Base-by-base conservation (phyloP, 2,329 filamentous ascomycete species). In the Sporothrix humicola region DNA sequence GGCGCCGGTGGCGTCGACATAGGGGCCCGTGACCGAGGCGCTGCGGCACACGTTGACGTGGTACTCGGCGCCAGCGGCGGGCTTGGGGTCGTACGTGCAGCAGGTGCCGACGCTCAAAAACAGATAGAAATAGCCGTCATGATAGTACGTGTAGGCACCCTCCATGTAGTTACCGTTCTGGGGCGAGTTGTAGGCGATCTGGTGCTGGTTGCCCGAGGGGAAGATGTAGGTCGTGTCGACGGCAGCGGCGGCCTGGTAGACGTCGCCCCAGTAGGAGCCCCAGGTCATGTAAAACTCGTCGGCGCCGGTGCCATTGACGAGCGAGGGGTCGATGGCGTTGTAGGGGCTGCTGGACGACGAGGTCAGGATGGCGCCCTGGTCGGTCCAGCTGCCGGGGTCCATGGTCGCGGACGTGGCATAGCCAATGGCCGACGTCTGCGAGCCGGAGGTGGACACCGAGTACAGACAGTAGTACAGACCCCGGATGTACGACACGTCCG, bases 11-110 rank as follows among this genome's bases (percentile, higher is more conserved):
- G 85, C 81, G 77, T 92, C 90, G 37, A 86, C 87, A 77, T 89
- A 93, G 0, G 82, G 82, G 0, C 88, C 84, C 0, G 83, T 87
- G 4, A 85, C 83, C 7, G 81, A 83, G 0, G 80, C 82, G 3
- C 86, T 88, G n/a, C 89, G 82, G 81, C 90, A 92, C 37, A 91
- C 89, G 77, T 86, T 87, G 79, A 92, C 89, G 79, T 87, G 87
- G 80, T 92, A 92, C 80, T 92, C 90, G 72, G 77, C 82, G 42
- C 74, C 74, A n/a, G 48, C 13, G 2, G 65, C 72, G 0, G 72
- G 72, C 9, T 42, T 50, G 4, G 74, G 52, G 31, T 63, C 70
- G 50, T 74, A 75, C 8, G 56, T 59, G 70, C 74, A 75, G 58
- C 74, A 75, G 0, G 78, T 79, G 76, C 90, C 86, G 75, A 87